Evolutionary conservation across 768 basidiomycete species (phyloP).

Genomic region (Hericium erinaceus): DNA sequence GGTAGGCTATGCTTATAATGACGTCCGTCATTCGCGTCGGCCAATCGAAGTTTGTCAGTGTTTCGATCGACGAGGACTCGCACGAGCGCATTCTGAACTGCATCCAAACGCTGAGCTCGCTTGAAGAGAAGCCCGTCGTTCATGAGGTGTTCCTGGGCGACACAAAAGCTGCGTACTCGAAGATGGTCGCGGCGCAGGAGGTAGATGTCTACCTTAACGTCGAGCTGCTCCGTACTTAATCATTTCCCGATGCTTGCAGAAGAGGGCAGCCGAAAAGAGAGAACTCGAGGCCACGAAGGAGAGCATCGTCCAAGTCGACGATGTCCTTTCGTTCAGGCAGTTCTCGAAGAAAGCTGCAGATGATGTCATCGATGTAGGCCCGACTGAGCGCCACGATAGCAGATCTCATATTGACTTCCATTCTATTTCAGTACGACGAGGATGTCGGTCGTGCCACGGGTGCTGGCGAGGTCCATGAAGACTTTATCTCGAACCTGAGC

Average conservation of each 20-base stretch:
- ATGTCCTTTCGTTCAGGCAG: constrained; percentile 85
- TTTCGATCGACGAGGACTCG: constrained; percentile 97
- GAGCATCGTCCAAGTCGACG: constrained; percentile 82
- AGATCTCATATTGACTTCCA: background rate
- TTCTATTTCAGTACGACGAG: constrained; percentile 59
- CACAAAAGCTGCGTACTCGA: constrained; percentile 85
- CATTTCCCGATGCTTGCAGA: constrained; percentile 33
- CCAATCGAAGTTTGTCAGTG: constrained; percentile 89
- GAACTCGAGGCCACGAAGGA: constrained; percentile 65
- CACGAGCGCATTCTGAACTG: constrained; percentile 95
- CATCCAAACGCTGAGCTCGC: constrained; percentile 84
- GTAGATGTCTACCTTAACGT: constrained; percentile 26
- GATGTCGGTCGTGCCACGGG: constrained; percentile 90
- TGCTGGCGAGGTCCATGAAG: constrained; percentile 71
- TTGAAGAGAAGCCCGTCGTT: constrained; percentile 46
- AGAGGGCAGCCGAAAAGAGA: constrained; percentile 87
- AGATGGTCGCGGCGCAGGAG: constrained; percentile 95
- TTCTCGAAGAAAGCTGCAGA: constrained; percentile 87
- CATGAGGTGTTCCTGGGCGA: constrained; percentile 75
- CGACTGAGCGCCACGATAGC: background rate
- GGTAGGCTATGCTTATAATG: constrained; percentile 94
- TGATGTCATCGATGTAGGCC: constrained; percentile 63
- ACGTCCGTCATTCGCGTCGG: constrained; percentile 94
- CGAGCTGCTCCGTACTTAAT: background rate
- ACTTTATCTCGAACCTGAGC: constrained; percentile 90